These are phyloP conservation scores for Beauveria pseudobassiana DNA, from an alignment of 2,329 filamentous ascomycete genomes.

Conservation along the genomic window DNA sequence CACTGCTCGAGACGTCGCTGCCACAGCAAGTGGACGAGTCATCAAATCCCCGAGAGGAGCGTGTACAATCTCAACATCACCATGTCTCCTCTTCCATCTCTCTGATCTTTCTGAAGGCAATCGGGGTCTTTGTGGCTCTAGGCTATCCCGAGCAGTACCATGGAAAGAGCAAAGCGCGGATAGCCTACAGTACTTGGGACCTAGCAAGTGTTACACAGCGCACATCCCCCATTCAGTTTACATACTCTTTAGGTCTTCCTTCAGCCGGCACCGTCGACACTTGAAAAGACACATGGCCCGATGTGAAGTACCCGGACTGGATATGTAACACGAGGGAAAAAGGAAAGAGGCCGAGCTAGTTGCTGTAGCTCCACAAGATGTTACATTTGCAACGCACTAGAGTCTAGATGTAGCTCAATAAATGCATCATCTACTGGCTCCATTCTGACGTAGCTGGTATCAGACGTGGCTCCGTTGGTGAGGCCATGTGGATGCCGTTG, in stretches of 20 bases:
- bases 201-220: not conserved
- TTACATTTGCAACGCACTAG: not conserved
- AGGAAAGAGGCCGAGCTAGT: not conserved
- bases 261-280: not conserved
- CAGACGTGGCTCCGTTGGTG: conserved; percentile 6
- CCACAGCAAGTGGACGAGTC: not conserved
- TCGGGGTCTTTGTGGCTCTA: not conserved
- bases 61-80: not conserved
- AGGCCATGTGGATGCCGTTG: conserved; percentile 10
- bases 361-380: not conserved
- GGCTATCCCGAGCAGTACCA: not conserved
- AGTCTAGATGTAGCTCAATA: not conserved
- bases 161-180: not conserved
- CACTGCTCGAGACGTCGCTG: not conserved
- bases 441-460: conserved; percentile 8
- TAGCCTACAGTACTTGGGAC: not conserved
- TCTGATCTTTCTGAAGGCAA: not conserved
- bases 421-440: not conserved
- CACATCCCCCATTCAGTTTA: not conserved
- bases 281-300: not conserved
- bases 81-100: not conserved
- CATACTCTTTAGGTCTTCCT: not conserved
- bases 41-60: not conserved
- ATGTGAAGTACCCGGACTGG: not conserved
- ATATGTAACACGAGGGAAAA: not conserved